Base-by-base conservation (phyloP, 306 rosid genomes). In the Bauhinia variegata region DNA sequence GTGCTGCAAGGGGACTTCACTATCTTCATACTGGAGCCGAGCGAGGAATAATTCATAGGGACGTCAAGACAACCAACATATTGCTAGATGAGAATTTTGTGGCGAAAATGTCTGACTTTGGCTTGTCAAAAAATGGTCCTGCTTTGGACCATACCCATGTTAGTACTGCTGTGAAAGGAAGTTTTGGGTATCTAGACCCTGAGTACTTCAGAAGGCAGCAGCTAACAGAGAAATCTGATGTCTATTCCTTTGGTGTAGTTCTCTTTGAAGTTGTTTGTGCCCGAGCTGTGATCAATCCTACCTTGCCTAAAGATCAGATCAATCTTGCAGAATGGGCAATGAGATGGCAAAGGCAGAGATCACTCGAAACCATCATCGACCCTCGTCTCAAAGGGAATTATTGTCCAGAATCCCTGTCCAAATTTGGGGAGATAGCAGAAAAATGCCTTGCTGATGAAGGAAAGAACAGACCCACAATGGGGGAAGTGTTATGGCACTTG, bases 261-360 rank as follows among this genome's bases (percentile, higher is more conserved):
- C 46, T 93, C 80, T 89, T 88, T 28, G 99, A 93, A 81, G 97
- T 75, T 79, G 80, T 82, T 12, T 93, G 99, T 65, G 96, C 96
- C 46, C 84, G 99, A 68, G 89, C 99, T 51, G 96, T 93, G 33
- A 93, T 93, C 74, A 90, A 93, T 71, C 99, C 99, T 8, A 86
- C 79, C 17, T 84, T 90, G 80, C 97, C 99, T 4, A 93, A 75
- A 72, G 97, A 93, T 70, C 89, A 93, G 73, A 88, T 90, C 77
- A 93, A 93, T 53, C 99, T 93, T 23, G 96, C 97, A 60, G 97
- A 93, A 75, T 93, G 99, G 99, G 99, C 97, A 55, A 84, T 88
- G 91, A 86, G 67, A 58, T 90, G 99, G 90, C 99, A 88, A 57
- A 72, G 79, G 47, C 84, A 90, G 71, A 79, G 74, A 69, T 80